Conservation (phyloP, 768 basidiomycete genomes). For the Heimioporus sp. region DNA sequence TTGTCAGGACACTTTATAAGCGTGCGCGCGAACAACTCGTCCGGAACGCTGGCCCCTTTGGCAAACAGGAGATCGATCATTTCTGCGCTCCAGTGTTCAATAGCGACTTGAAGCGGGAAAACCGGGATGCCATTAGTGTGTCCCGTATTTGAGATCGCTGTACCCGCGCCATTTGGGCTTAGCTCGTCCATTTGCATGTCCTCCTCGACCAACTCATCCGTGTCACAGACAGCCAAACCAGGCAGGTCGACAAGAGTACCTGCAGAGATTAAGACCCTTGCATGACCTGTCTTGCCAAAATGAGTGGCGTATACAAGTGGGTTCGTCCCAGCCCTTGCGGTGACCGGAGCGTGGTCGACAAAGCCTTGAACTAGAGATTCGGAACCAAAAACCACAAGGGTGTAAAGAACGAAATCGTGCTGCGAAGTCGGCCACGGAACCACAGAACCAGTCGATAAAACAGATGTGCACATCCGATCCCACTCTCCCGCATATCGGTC, state of each 20-base stretch:
- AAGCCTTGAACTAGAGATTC: background rate
- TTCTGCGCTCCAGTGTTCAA: conserved; percentile 2
- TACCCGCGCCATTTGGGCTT: background rate
- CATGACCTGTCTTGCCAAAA: background rate
- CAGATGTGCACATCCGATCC: background rate
- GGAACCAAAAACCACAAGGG: conserved; percentile 4
- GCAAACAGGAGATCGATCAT: background rate
- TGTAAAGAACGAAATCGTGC: no score
- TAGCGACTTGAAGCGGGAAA: background rate
- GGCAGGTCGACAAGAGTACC: background rate
- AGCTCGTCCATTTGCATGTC: no score
- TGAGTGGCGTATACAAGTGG: conserved; percentile 5
- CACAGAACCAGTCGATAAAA: background rate
- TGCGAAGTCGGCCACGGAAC: conserved; percentile 2
- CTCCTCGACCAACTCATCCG: background rate
- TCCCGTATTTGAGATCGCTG: background rate
- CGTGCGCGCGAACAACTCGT: background rate
- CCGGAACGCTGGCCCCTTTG: background rate
- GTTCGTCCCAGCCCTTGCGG: background rate
- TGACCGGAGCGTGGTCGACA: background rate
- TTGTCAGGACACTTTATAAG: background rate
- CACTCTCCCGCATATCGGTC: background rate
- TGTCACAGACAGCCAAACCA: background rate
- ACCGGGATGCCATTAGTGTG: background rate
- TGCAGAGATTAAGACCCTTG: background rate